Conservation (phyloP, 2,329 filamentous ascomycete species). For the Septoria linicola region DNA sequence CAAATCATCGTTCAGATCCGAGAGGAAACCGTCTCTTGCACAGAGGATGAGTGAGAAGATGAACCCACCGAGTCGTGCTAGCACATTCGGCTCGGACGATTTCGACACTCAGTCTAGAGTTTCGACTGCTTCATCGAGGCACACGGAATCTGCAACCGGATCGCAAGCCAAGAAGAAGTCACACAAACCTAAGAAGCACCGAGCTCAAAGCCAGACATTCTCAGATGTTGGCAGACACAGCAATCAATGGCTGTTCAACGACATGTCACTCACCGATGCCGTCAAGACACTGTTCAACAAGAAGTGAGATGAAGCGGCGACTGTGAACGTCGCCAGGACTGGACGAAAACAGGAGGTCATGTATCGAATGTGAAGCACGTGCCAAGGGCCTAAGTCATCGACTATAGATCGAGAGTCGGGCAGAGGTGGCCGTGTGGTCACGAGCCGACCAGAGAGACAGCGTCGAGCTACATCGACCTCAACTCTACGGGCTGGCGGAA, state of each 20-base stretch:
- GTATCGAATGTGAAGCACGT: too few species aligned
- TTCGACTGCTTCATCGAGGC: conserved; percentile 7
- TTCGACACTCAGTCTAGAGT: conserved; percentile 19
- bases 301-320: conserved; percentile 17
- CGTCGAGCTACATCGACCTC: too few species aligned
- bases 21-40: neutral
- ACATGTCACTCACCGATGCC: conserved; percentile 49
- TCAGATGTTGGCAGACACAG: conserved; percentile 49
- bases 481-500: too few species aligned
- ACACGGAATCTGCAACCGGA: conserved; percentile 11
- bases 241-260: conserved; percentile 54
- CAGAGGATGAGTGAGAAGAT: conserved; percentile 17
- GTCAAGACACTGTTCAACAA: conserved; percentile 36
- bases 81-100: conserved; percentile 17
- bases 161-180: neutral
- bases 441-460: too few species aligned
- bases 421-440: too few species aligned
- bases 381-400: too few species aligned
- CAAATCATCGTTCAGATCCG: neutral
- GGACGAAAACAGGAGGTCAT: neutral
- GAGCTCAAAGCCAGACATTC: conserved; percentile 22
- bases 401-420: too few species aligned
- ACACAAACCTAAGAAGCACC: conserved; percentile 17
- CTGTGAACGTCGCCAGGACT: neutral
- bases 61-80: conserved; percentile 18